Evolutionary conservation across 2,329 filamentous ascomycete species (phyloP).

Genomic region (Ustulina deusta): DNA sequence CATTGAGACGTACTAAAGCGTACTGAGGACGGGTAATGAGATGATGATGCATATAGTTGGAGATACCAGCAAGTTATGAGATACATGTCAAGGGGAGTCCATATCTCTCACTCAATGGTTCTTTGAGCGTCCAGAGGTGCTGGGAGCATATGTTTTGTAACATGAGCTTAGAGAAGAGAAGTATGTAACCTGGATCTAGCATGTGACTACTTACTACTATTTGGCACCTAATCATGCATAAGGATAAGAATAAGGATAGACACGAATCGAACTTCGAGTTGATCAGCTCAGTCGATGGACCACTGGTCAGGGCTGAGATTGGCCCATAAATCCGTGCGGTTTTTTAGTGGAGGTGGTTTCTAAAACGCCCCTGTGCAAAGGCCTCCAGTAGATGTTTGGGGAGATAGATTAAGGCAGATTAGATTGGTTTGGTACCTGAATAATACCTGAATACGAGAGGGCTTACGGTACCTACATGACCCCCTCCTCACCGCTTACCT

Average conservation of each 20-base stretch:
- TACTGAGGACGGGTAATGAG: background rate
- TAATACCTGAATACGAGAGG: background rate
- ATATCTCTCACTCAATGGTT: background rate
- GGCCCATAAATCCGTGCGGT: background rate
- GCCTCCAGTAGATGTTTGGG: too few relatives aligned
- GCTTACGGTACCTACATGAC: background rate
- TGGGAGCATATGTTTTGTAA: background rate
- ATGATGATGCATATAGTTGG: constrained; percentile 15
- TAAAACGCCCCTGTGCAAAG: too few relatives aligned
- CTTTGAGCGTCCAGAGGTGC: too few relatives aligned
- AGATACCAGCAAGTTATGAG: background rate
- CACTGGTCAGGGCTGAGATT: background rate
- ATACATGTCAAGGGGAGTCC: background rate
- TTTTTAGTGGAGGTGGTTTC: background rate
- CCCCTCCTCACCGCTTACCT: constrained; percentile 4
- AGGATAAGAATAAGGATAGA: too few relatives aligned
- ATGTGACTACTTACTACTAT: background rate
- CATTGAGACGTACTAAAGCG: background rate
- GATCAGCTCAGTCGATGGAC: background rate
- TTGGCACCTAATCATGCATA: too few relatives aligned
- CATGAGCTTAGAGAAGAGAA: background rate
- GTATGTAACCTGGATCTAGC: background rate
- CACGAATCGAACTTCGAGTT: background rate
- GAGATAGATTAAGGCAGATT: too few relatives aligned
- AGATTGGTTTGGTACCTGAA: constrained; percentile 9